Conservation (phyloP, 1,139 yeast genomes). For the Geotrichum phurueaensis region DNA sequence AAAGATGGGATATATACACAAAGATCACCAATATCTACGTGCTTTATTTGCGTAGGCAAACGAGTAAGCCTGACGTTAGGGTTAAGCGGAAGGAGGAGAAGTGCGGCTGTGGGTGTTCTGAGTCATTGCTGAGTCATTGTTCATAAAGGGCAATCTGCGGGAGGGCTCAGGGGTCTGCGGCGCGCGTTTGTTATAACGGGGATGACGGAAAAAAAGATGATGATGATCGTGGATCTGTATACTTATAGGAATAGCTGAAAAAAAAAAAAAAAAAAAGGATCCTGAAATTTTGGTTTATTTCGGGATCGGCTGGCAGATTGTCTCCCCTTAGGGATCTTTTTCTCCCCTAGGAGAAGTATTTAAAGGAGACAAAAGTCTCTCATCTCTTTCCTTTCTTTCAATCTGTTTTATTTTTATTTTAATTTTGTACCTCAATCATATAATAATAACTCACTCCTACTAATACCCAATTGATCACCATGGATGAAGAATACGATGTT, state of each 20-base stretch:
- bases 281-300: too few relatives aligned
- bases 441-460: not conserved
- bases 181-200: not conserved
- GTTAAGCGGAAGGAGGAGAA: not conserved
- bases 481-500: slow-evolving; percentile 96
- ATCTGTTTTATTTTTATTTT: not conserved
- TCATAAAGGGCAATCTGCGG: not conserved
- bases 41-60: not conserved
- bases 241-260: not conserved
- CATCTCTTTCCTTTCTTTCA: not conserved
- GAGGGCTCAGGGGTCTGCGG: not conserved
- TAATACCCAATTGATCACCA: slow-evolving; percentile 27
- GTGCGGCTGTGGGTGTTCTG: not conserved
- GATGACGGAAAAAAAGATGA: not conserved
- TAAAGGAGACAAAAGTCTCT: not conserved
- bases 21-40: too few relatives aligned
- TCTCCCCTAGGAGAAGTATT: not conserved
- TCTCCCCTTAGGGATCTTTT: too few relatives aligned
- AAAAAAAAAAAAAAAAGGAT: not conserved
- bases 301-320: too few relatives aligned
- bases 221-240: not conserved
- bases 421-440: not conserved
- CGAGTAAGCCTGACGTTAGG: too few relatives aligned
- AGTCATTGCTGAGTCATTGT: not conserved
- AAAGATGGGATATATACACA: too few relatives aligned